phyloP scores from a whole-genome alignment of 2,329 filamentous ascomycete species.

The Fusarium beomiforme region DNA sequence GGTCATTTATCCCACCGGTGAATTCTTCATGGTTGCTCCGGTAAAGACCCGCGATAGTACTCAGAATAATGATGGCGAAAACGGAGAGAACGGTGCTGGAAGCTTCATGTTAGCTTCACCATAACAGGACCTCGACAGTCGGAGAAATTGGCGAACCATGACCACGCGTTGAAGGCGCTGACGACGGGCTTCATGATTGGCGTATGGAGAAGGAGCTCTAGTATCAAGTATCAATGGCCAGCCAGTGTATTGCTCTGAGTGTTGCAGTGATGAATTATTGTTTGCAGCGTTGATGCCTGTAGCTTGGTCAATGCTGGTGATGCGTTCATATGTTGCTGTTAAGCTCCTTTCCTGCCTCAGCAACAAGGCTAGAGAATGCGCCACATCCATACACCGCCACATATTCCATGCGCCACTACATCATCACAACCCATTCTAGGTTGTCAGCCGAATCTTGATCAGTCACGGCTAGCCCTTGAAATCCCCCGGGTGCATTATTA shows the following conservation, averaged over 20 bases:
- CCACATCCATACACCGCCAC: conserved; percentile 34
- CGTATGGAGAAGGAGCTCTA: not conserved
- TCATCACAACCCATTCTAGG: not conserved
- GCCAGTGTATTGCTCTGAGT: not conserved
- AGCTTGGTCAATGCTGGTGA: conserved; percentile 27
- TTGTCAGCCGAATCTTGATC: not conserved
- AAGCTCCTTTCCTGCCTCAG: conserved; percentile 43
- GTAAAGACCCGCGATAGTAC: conserved; percentile 76
- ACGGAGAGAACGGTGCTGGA: conserved; percentile 76
- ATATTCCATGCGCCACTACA: not conserved
- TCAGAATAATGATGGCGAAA: conserved; percentile 73
- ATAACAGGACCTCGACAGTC: conserved; percentile 15
- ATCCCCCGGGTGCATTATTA: not conserved
- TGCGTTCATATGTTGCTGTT: conserved; percentile 32
- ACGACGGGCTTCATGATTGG: conserved; percentile 92
- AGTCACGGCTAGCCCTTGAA: not conserved
- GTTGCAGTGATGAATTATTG: conserved; percentile 5
- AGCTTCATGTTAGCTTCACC: conserved; percentile 39
- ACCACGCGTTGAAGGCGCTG: conserved; percentile 92
- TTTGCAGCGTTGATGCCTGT: conserved; percentile 33
- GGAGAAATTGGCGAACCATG: conserved; percentile 72
- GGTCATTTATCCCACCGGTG: conserved; percentile 78
- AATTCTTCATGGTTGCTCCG: conserved; percentile 83
- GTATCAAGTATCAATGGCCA: not conserved
- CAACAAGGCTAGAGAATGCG: conserved; percentile 36